Evolutionary conservation across 2,329 filamentous ascomycete genomes (phyloP).

Genomic region (Dendrostoma leiphaemia): DNA sequence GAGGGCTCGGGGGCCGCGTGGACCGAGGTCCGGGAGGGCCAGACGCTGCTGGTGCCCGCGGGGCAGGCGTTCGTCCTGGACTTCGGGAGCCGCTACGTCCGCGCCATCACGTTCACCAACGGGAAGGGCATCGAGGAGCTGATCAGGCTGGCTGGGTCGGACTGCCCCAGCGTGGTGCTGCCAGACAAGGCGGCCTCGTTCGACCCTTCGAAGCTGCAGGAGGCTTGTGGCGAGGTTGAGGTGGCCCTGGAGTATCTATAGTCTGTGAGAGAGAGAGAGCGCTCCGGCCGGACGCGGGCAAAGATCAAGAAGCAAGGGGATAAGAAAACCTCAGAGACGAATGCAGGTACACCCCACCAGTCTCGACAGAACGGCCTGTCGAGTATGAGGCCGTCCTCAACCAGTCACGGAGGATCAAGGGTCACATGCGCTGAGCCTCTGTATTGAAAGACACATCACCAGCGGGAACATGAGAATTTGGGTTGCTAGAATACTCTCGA

Average conservation of each 20-base stretch:
- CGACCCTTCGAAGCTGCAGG: constrained; percentile 23
- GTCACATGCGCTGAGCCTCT: too few species aligned
- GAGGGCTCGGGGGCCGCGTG: constrained; percentile 22
- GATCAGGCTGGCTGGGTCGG: constrained; percentile 35
- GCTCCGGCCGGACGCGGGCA: too few species aligned
- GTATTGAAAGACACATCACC: too few species aligned
- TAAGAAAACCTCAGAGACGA: too few species aligned
- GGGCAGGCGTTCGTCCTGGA: constrained; percentile 42
- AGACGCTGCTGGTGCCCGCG: constrained; percentile 47
- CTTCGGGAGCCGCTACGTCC: constrained; percentile 45
- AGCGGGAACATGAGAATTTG: too few species aligned
- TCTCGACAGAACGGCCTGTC: too few species aligned
- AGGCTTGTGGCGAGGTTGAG: constrained; percentile 1
- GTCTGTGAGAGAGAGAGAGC: too few species aligned
- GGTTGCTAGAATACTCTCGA: too few species aligned
- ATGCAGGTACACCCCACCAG: too few species aligned
- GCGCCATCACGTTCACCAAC: constrained; percentile 46
- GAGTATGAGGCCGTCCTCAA: too few species aligned
- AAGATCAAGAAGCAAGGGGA: too few species aligned
- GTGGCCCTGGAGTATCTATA: not conserved
- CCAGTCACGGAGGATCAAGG: too few species aligned
- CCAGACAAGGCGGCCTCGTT: constrained; percentile 32
- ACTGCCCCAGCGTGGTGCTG: constrained; percentile 33
- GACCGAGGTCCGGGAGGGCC: constrained; percentile 39
- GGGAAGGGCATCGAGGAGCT: constrained; percentile 48